Evolutionary conservation across 129 eudicot species (phyloP).

Genomic region (Apium graveolens): DNA sequence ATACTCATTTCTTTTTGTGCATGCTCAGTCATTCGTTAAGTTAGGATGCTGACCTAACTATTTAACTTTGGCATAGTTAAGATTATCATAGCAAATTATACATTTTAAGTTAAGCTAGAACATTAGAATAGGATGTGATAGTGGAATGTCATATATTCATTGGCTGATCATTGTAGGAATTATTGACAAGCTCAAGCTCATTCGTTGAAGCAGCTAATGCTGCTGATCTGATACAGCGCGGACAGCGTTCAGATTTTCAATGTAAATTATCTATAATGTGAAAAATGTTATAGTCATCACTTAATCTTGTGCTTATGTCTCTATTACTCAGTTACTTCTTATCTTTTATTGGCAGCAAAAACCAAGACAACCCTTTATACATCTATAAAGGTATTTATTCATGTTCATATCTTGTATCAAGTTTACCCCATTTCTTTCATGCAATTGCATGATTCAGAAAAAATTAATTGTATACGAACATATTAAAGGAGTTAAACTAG

Average conservation of each 20-base stretch:
- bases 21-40: too few species aligned
- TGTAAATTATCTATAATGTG: constrained; percentile 32
- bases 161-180: constrained; percentile 43
- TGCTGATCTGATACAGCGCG: constrained; percentile 82
- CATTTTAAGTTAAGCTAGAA: not conserved
- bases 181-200: constrained; percentile 54
- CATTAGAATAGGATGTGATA: constrained; percentile 28
- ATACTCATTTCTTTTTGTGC: too few species aligned
- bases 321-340: not conserved
- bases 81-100: too few species aligned
- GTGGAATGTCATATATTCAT: constrained; percentile 43
- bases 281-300: not conserved
- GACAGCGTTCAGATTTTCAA: constrained; percentile 81
- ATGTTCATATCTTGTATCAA: not conserved
- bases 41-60: too few species aligned
- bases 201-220: constrained; percentile 70
- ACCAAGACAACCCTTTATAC: constrained; percentile 59
- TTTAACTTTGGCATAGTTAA: too few species aligned
- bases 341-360: constrained; percentile 38
- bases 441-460: too few species aligned
- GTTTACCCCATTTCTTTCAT: not conserved
- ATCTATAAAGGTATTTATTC: constrained; percentile 54
- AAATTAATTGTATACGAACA: constrained; percentile 56
- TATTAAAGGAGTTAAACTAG: too few species aligned
- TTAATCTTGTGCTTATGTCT: not conserved